A percentile compares a stretch with the other conserved stretches of the same genome.
Evolutionary conservation across 305 asterid genomes (phyloP).

Genomic region (Caryopteris hybrid): DNA sequence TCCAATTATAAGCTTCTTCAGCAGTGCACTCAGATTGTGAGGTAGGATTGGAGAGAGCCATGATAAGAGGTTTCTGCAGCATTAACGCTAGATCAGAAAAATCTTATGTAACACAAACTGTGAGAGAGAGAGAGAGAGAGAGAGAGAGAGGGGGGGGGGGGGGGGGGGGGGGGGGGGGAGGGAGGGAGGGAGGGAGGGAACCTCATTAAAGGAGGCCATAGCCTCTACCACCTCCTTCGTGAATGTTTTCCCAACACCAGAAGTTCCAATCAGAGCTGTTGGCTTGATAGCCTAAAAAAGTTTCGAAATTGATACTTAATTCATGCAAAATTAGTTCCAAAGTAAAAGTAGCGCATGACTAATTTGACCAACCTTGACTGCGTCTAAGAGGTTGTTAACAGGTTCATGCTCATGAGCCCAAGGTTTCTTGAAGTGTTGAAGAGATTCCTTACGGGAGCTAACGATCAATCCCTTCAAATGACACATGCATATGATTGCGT

Average conservation of each 20-base stretch:
- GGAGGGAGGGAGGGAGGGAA: constrained; percentile 15
- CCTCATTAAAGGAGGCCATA: constrained; percentile 68
- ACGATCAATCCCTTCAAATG: constrained; percentile 68
- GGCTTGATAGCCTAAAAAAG: constrained; percentile 65
- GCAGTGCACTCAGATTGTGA: constrained; percentile 92
- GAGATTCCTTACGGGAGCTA: constrained; percentile 58
- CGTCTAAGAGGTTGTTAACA: constrained; percentile 55
- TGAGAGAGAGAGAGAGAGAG: not conserved
- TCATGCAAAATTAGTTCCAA: not conserved
- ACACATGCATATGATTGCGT: not conserved
- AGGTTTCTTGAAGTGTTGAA: constrained; percentile 78
- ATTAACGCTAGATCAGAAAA: constrained; percentile 17
- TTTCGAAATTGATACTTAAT: not conserved
- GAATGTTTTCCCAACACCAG: constrained; percentile 75
- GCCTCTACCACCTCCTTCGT: constrained; percentile 81
- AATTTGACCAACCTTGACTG: constrained; percentile 56
- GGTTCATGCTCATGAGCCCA: constrained; percentile 88
- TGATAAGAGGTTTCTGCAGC: constrained; percentile 68
- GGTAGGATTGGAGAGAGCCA: constrained; percentile 90
- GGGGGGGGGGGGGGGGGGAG: not conserved
- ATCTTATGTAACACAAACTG: not conserved
- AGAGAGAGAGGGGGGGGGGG: not conserved
- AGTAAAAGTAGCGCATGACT: not conserved
- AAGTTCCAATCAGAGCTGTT: constrained; percentile 70
- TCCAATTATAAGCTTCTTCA: constrained; percentile 83